A percentile compares a stretch with the other conserved stretches of the same genome.
Evolutionary conservation across 257 asterid species (phyloP).

Genomic region (Solanum stenotomum): DNA sequence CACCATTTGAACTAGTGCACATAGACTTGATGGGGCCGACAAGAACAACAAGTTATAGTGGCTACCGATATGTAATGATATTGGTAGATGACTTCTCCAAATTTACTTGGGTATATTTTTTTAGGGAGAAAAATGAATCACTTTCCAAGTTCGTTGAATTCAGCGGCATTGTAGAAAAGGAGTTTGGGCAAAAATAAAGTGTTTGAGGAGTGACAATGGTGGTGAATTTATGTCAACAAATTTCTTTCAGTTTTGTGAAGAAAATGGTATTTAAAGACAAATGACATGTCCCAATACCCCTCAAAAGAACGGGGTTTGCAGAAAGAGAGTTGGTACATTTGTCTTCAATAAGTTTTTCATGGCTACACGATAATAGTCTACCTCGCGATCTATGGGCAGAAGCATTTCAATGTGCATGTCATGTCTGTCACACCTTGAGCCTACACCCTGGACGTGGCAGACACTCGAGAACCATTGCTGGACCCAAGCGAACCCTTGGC

Average conservation of each 20-base stretch:
- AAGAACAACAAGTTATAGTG: neutral
- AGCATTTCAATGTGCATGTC: no score
- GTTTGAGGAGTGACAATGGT: neutral
- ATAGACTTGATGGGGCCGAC: neutral
- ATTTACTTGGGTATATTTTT: neutral
- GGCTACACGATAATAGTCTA: neutral
- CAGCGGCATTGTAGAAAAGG: neutral
- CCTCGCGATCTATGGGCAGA: no score
- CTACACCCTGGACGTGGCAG: no score
- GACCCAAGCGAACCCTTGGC: no score
- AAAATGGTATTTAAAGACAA: neutral
- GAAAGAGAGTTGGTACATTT: neutral
- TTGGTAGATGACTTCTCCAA: neutral
- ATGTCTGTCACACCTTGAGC: no score
- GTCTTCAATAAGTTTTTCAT: no score
- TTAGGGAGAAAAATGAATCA: neutral
- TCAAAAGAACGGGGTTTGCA: neutral
- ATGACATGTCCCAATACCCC: neutral
- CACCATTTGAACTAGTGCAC: neutral
- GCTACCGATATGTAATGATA: neutral
- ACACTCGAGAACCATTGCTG: no score
- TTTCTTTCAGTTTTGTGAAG: no score
- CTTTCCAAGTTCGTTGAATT: neutral
- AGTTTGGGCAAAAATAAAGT: neutral
- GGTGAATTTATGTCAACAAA: neutral